Conservation (phyloP, 805 yeast genomes). For the Debaryomyces tyrocola region DNA sequence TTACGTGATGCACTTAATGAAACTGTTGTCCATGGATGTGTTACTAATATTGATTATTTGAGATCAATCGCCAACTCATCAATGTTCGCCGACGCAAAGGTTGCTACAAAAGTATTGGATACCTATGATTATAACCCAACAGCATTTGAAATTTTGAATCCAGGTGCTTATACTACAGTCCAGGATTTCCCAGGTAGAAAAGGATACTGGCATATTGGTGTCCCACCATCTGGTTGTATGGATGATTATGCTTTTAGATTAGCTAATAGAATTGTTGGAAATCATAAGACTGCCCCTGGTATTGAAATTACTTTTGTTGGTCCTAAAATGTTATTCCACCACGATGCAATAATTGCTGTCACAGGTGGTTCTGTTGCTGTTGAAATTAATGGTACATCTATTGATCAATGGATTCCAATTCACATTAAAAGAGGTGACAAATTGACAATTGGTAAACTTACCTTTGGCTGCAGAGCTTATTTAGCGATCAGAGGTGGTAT, state of each 20-base stretch:
- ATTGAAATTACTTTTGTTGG: slow-evolving; percentile 87
- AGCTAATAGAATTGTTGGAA: slow-evolving; percentile 91
- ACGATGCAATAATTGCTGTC: slow-evolving; percentile 71
- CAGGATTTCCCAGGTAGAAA: slow-evolving; percentile 97
- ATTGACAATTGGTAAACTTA: slow-evolving; percentile 76
- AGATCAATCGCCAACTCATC: slow-evolving; percentile 79
- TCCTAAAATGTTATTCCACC: slow-evolving; percentile 83
- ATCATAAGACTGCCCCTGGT: slow-evolving; percentile 78
- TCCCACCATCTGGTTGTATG: slow-evolving; percentile 99
- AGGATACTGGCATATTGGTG: slow-evolving; percentile 89
- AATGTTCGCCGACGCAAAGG: slow-evolving; percentile 81
- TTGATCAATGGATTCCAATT: slow-evolving; percentile 73
- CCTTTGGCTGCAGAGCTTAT: slow-evolving; percentile 85
- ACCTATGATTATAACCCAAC: slow-evolving; percentile 74
- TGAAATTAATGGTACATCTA: slow-evolving; percentile 58
- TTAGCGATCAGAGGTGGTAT: slow-evolving; percentile 90
- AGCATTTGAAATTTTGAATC: slow-evolving; percentile 75
- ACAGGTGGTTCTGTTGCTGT: slow-evolving; percentile 84
- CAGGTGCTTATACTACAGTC: slow-evolving; percentile 85
- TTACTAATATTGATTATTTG: slow-evolving; percentile 87
- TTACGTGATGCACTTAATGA: slow-evolving; percentile 80
- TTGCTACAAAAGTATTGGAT: slow-evolving; percentile 87
- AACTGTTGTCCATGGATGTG: slow-evolving; percentile 85
- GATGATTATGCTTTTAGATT: slow-evolving; percentile 86
- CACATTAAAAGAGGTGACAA: slow-evolving; percentile 71